Evolutionary conservation across 163 green algal species (phyloP).

Genomic region (Chlorella variabilis): DNA sequence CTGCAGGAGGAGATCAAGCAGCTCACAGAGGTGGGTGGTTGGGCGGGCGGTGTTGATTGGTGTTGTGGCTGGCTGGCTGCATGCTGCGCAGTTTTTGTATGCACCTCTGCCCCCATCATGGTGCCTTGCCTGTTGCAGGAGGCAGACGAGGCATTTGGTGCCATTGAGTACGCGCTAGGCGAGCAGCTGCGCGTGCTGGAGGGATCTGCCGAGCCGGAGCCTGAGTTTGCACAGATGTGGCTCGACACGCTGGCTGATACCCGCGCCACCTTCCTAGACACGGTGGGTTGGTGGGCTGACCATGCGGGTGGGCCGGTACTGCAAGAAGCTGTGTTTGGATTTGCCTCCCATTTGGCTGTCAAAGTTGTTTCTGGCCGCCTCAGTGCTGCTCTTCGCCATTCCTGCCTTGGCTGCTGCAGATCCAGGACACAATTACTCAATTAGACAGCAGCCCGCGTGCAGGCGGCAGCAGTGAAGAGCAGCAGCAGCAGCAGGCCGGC

Average conservation of each 20-base stretch:
- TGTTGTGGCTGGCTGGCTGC: background rate
- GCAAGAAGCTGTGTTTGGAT: no score
- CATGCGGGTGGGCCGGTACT: no score
- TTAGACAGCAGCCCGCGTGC: conserved; percentile 1
- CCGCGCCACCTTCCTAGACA: conserved; percentile 5
- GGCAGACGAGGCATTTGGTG: conserved; percentile 45
- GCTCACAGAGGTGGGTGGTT: conserved; percentile 59
- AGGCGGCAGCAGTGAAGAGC: background rate
- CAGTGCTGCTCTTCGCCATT: no score
- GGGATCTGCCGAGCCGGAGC: background rate
- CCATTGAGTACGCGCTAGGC: conserved; percentile 43
- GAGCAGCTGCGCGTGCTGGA: conserved; percentile 33
- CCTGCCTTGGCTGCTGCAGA: no score
- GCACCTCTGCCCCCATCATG: no score
- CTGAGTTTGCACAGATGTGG: conserved; percentile 17
- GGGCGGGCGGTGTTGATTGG: background rate
- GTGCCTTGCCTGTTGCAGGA: conserved; percentile 36
- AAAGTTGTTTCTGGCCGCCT: no score
- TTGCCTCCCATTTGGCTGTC: no score
- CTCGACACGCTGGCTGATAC: conserved; percentile 24
- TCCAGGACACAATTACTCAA: conserved; percentile 13
- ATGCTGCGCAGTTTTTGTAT: no score
- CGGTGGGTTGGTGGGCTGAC: background rate
- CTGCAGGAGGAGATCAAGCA: conserved; percentile 69
- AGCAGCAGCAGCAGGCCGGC: background rate